Conservation (phyloP, 2,329 filamentous ascomycete genomes). For the Cladosporium sp. region DNA sequence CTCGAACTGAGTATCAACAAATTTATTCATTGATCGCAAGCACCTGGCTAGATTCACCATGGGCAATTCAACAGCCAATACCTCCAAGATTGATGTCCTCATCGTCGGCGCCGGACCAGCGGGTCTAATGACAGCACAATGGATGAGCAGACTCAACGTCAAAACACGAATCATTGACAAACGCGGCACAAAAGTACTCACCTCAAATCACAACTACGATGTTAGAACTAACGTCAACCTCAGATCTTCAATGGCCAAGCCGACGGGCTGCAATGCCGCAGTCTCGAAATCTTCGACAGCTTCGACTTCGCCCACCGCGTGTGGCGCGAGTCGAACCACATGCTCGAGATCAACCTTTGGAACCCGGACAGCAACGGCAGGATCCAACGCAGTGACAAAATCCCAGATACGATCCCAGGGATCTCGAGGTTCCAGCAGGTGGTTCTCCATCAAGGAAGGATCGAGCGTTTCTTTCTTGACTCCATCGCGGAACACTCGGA, state of each 20-base stretch:
- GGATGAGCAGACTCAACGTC: slow-evolving; percentile 44
- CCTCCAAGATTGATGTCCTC: slow-evolving; percentile 26
- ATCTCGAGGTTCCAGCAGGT: slow-evolving; percentile 65
- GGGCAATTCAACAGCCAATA: neutral
- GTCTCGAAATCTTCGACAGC: slow-evolving; percentile 53
- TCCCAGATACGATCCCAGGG: slow-evolving; percentile 60
- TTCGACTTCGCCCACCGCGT: slow-evolving; percentile 63
- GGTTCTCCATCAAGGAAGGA: slow-evolving; percentile 68
- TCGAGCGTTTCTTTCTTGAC: slow-evolving; percentile 55
- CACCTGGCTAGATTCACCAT: neutral
- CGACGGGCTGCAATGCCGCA: slow-evolving; percentile 42
- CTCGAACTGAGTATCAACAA: neutral
- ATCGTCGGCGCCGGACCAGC: slow-evolving; percentile 27
- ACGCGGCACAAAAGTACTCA: slow-evolving; percentile 34
- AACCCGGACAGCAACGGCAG: slow-evolving; percentile 61
- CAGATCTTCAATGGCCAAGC: slow-evolving; percentile 31
- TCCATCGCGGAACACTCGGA: slow-evolving; percentile 48
- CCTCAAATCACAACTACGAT: too few relatives aligned
- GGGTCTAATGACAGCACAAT: slow-evolving; percentile 44
- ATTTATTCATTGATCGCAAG: neutral
- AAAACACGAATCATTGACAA: slow-evolving; percentile 45
- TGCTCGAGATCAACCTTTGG: slow-evolving; percentile 59
- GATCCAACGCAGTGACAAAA: slow-evolving; percentile 58
- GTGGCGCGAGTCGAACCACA: slow-evolving; percentile 64
- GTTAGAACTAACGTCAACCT: neutral